These are phyloP conservation scores for Bassia scoparia DNA, from an alignment of 148 eudicot species.

Conservation along the genomic window DNA sequence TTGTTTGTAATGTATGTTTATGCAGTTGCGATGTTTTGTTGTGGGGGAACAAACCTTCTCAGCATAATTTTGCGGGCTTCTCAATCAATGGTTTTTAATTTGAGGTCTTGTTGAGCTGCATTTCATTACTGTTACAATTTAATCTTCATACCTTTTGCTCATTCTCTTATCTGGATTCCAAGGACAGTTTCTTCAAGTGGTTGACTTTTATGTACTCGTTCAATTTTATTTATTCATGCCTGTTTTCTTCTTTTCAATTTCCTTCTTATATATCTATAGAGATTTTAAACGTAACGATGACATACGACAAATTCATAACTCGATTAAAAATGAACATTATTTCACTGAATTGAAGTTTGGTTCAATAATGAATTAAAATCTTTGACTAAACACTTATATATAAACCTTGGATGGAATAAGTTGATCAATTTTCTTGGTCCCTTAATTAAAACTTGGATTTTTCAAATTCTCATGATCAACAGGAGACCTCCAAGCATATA, in stretches of 20 bases:
- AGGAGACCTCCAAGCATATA: slow-evolving; percentile 55
- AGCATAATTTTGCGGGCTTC: slow-evolving; percentile 41
- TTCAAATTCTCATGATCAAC: not conserved
- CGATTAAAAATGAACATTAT: too few species aligned
- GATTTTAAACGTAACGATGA: too few species aligned
- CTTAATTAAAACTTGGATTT: too few species aligned
- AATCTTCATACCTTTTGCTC: slow-evolving; percentile 45
- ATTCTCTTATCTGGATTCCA: slow-evolving; percentile 44
- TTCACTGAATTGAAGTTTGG: too few species aligned
- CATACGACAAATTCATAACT: too few species aligned
- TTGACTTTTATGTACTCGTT: slow-evolving; percentile 8
- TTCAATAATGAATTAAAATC: too few species aligned
- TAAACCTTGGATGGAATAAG: too few species aligned
- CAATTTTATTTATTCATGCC: too few species aligned
- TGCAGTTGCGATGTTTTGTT: slow-evolving; percentile 62
- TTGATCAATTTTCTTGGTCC: too few species aligned
- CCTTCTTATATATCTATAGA: too few species aligned
- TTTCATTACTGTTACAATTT: slow-evolving; percentile 46
- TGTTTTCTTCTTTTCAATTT: too few species aligned
- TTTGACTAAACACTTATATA: too few species aligned
- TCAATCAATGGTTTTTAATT: slow-evolving; percentile 57
- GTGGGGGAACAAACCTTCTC: slow-evolving; percentile 58
- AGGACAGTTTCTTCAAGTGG: slow-evolving; percentile 41
- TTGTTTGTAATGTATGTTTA: not conserved
- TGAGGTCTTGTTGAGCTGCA: slow-evolving; percentile 63